phyloP scores from a whole-genome alignment of 2,329 filamentous ascomycete species.

The Fusarium multiceps region DNA sequence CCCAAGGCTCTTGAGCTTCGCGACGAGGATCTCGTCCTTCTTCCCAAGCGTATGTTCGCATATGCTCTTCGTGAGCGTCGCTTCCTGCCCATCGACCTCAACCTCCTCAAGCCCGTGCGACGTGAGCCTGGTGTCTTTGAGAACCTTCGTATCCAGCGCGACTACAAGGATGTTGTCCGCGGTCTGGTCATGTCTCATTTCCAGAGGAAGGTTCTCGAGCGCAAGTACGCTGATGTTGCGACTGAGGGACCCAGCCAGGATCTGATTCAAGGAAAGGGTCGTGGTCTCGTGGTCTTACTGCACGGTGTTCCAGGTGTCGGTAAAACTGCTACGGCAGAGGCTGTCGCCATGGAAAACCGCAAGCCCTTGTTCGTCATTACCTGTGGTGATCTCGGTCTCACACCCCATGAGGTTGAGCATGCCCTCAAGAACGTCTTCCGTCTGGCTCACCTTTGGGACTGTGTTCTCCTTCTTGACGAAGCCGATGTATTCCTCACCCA shows the following conservation, averaged over 20 bases:
- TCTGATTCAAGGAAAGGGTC: slow-evolving; percentile 59
- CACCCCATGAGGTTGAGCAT: slow-evolving; percentile 54
- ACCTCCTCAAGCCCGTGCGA: slow-evolving; percentile 51
- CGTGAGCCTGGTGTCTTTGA: slow-evolving; percentile 54
- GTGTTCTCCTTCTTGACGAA: slow-evolving; percentile 53
- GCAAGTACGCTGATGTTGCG: slow-evolving; percentile 46
- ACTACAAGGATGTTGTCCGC: slow-evolving; percentile 56
- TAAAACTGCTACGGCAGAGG: slow-evolving; percentile 61
- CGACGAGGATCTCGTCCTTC: slow-evolving; percentile 48
- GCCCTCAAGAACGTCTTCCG: slow-evolving; percentile 57
- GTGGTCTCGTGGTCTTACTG: slow-evolving; percentile 57
- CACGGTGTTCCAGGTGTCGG: slow-evolving; percentile 62
- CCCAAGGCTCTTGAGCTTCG: slow-evolving; percentile 45
- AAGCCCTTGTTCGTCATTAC: slow-evolving; percentile 62
- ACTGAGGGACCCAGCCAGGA: slow-evolving; percentile 51
- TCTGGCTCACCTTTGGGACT: slow-evolving; percentile 55
- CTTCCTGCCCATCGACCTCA: slow-evolving; percentile 54
- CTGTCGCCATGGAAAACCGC: slow-evolving; percentile 54
- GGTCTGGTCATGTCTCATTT: slow-evolving; percentile 56
- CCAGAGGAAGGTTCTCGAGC: slow-evolving; percentile 54
- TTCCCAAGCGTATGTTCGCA: slow-evolving; percentile 56
- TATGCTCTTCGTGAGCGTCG: slow-evolving; percentile 55
- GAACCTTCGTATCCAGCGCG: slow-evolving; percentile 54
- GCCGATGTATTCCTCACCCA: slow-evolving; percentile 52
- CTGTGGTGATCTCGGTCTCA: slow-evolving; percentile 60